phyloP scores from a whole-genome alignment of 2,329 filamentous ascomycete genomes.

The Trichophyton benhamiae region DNA sequence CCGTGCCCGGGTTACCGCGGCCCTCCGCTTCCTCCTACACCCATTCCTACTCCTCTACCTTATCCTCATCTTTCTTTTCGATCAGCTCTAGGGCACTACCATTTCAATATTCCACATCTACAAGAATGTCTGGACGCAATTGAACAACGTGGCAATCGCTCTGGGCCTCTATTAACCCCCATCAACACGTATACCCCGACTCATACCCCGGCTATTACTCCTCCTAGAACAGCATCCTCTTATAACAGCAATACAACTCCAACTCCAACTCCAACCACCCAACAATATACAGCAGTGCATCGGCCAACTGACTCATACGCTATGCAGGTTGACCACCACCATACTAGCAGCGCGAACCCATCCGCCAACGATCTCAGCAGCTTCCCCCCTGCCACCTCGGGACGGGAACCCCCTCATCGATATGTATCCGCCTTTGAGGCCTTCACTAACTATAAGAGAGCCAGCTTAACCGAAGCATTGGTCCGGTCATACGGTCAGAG shows the following conservation, averaged over 20 bases:
- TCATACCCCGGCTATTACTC: not conserved
- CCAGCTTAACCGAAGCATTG: constrained; percentile 10
- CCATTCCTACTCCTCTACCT: constrained; percentile 12
- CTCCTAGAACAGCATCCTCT: not conserved
- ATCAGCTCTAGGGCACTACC: too few relatives aligned
- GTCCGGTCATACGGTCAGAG: constrained; percentile 10
- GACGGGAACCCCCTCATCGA: constrained; percentile 6
- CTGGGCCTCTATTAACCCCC: constrained; percentile 3
- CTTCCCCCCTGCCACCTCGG: constrained; percentile 5
- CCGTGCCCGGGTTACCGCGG: not conserved
- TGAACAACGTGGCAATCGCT: constrained; percentile 5
- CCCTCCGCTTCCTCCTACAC: constrained; percentile 23
- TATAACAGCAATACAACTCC: not conserved
- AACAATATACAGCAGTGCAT: constrained; percentile 1
- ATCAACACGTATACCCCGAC: constrained; percentile 4
- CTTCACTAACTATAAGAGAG: constrained; percentile 14
- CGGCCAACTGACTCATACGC: constrained; percentile 4
- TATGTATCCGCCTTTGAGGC: constrained; percentile 15
- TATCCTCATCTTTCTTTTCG: too few relatives aligned
- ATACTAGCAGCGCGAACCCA: not conserved
- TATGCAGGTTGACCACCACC: not conserved
- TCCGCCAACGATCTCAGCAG: constrained; percentile 1
- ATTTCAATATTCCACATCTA: too few relatives aligned
- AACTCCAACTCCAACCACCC: not conserved
- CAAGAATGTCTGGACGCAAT: not conserved